These are phyloP conservation scores for Talaromyces rugulosus DNA, from an alignment of 2,329 filamentous ascomycete genomes.

Conservation along the genomic window DNA sequence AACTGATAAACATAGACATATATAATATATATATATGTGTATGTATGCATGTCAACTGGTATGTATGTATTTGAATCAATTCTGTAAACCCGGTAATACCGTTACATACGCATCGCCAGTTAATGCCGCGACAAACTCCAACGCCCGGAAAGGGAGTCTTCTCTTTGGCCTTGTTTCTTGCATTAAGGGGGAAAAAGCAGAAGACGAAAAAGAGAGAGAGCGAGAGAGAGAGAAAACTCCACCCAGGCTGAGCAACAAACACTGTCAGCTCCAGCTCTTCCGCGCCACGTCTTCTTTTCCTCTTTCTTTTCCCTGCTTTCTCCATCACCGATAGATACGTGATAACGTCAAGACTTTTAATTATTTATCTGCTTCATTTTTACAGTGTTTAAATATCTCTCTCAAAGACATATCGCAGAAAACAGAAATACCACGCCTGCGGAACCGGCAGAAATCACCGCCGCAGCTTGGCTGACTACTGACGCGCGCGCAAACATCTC, in stretches of 20 bases:
- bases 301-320: slow-evolving; percentile 9
- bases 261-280: slow-evolving; percentile 6
- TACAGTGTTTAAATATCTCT: not conserved
- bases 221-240: not conserved
- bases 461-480: not conserved
- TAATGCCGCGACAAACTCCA: not conserved
- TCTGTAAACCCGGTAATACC: not conserved
- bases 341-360: not conserved
- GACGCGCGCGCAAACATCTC: slow-evolving; percentile 5
- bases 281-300: slow-evolving; percentile 8
- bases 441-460: not conserved
- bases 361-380: not conserved
- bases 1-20: too few relatives aligned
- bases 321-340: slow-evolving; percentile 6
- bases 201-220: not conserved
- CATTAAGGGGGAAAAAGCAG: slow-evolving; percentile 8
- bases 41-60: too few relatives aligned
- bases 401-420: not conserved
- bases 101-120: not conserved
- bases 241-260: slow-evolving; percentile 1
- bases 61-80: not conserved
- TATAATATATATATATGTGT: not conserved
- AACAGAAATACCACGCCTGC: not conserved
- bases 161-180: not conserved
- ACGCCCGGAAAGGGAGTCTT: not conserved